Percentiles rank a stretch among this genome's conserved stretches.
phyloP scores from a whole-genome alignment of 164 flowering plant species.

The Nymphaea thermarum region DNA sequence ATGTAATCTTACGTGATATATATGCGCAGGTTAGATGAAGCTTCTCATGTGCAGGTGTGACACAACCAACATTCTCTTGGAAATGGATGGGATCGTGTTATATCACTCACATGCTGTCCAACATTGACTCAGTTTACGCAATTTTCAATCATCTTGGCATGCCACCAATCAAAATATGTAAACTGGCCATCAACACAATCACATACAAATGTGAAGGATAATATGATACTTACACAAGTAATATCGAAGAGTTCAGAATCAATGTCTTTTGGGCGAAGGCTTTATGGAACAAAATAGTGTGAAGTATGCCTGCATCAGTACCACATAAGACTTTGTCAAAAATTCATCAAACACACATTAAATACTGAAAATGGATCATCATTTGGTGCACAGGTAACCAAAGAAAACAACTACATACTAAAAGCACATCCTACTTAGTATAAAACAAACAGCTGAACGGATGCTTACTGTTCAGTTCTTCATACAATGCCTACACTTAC shows the following conservation, averaged over 20 bases:
- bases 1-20: neutral
- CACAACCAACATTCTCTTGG: conserved; percentile 63
- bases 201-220: too few species aligned
- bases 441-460: conserved; percentile 6
- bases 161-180: too few species aligned
- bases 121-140: too few species aligned
- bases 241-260: conserved; percentile 90
- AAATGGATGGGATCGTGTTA: conserved; percentile 97
- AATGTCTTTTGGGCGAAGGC: conserved; percentile 87
- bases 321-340: conserved; percentile 1
- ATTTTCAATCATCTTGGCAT: too few species aligned
- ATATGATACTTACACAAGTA: conserved; percentile 65
- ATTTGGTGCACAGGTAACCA: neutral
- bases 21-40: neutral
- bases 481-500: too few species aligned
- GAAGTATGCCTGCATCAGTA: conserved; percentile 68
- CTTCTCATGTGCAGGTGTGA: conserved; percentile 53
- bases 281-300: conserved; percentile 85
- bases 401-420: too few species aligned
- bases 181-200: too few species aligned
- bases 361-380: neutral
- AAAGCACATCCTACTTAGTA: neutral
- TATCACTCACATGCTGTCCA: too few species aligned
- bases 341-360: neutral
- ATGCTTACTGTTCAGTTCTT: too few species aligned